Percentiles rank a stretch among this genome's conserved stretches.
Evolutionary conservation across 2,329 filamentous ascomycete species (phyloP).

Genomic region (Blastomyces gilchristii): DNA sequence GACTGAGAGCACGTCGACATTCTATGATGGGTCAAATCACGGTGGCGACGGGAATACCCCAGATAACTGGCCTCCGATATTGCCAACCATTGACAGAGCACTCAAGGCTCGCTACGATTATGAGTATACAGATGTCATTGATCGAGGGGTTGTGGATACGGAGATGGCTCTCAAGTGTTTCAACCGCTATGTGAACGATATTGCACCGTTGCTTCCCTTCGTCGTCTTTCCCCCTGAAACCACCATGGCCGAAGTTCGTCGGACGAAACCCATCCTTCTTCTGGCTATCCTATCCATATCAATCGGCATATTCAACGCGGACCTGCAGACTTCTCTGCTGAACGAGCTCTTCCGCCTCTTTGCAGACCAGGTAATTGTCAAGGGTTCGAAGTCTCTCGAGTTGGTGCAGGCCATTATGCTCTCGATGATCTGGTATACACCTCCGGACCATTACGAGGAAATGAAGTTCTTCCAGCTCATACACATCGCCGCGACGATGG

Average conservation of each 20-base stretch:
- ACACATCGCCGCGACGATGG: slow-evolving; percentile 71
- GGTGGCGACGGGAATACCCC: slow-evolving; percentile 11
- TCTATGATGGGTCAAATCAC: slow-evolving; percentile 3
- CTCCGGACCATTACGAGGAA: slow-evolving; percentile 72
- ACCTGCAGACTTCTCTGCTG: slow-evolving; percentile 52
- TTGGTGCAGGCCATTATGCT: slow-evolving; percentile 70
- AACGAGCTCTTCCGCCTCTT: slow-evolving; percentile 62
- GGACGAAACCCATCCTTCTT: slow-evolving; percentile 50
- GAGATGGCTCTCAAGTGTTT: slow-evolving; percentile 48
- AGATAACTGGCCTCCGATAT: slow-evolving; percentile 13
- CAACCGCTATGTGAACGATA: slow-evolving; percentile 44
- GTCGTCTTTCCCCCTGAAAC: slow-evolving; percentile 48
- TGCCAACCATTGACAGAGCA: slow-evolving; percentile 13
- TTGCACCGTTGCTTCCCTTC: slow-evolving; percentile 47
- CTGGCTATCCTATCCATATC: slow-evolving; percentile 48
- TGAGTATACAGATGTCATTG: slow-evolving; percentile 39
- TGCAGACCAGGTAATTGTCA: slow-evolving; percentile 62
- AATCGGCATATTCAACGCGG: slow-evolving; percentile 43
- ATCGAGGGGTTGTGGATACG: slow-evolving; percentile 42
- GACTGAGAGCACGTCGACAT: slow-evolving; percentile 14
- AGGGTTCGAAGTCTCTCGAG: slow-evolving; percentile 72
- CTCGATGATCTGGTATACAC: slow-evolving; percentile 72
- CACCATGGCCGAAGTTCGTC: slow-evolving; percentile 45
- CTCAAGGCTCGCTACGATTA: slow-evolving; percentile 17
- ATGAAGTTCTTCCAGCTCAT: slow-evolving; percentile 84